Conservation (phyloP, 2,329 filamentous ascomycete genomes). For the Curvularia verruculosa region DNA sequence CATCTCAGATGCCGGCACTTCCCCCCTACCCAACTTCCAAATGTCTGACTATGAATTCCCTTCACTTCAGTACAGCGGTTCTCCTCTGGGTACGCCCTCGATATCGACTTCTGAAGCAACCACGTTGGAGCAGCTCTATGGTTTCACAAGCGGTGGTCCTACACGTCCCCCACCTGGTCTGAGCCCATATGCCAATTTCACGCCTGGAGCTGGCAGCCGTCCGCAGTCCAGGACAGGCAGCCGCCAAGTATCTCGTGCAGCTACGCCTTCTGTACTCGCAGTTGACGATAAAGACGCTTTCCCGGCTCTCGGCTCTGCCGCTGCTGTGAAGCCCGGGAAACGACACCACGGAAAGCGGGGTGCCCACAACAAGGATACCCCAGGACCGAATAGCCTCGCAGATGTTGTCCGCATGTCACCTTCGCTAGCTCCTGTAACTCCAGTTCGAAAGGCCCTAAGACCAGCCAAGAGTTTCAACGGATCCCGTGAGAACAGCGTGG, state of each 20-base stretch:
- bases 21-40: slow-evolving; percentile 72
- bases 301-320: slow-evolving; percentile 80
- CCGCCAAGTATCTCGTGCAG: slow-evolving; percentile 71
- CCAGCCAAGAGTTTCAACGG: slow-evolving; percentile 70
- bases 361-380: slow-evolving; percentile 67
- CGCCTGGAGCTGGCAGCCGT: slow-evolving; percentile 61
- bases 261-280: slow-evolving; percentile 71
- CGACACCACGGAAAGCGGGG: slow-evolving; percentile 93
- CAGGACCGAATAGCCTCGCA: slow-evolving; percentile 75
- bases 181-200: slow-evolving; percentile 66
- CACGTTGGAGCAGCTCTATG: slow-evolving; percentile 53
- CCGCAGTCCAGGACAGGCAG: slow-evolving; percentile 84
- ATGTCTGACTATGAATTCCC: slow-evolving; percentile 89
- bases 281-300: slow-evolving; percentile 97
- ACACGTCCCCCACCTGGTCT: slow-evolving; percentile 72
- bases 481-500: slow-evolving; percentile 76
- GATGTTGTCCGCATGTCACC: slow-evolving; percentile 96
- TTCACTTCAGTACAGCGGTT: slow-evolving; percentile 62
- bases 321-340: slow-evolving; percentile 75
- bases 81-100: slow-evolving; percentile 49
- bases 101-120: slow-evolving; percentile 51
- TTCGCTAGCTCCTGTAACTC: slow-evolving; percentile 69
- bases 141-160: slow-evolving; percentile 39
- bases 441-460: slow-evolving; percentile 64
- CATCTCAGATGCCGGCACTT: slow-evolving; percentile 71